Base-by-base conservation (phyloP, 257 asterid genomes). In the Ilex asprella region DNA sequence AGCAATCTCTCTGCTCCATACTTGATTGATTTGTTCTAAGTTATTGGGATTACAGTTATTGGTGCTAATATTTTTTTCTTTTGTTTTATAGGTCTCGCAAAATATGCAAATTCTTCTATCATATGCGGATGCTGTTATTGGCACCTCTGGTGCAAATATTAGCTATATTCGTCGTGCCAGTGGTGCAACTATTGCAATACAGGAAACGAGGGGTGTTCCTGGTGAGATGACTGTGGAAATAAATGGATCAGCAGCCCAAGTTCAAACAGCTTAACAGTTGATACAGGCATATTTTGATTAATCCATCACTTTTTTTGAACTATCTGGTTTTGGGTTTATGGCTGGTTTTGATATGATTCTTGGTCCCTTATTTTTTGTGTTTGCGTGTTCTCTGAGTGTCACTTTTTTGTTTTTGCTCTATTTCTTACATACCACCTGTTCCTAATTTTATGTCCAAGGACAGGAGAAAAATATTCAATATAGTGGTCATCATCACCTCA, bases 171-270 rank as follows among this genome's bases (percentile, higher is more conserved):
- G 96, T 30, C 96, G 96, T 76, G 78, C 87, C 49, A 88, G 96
- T 79, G 96, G 98, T 72, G 94, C 98, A 70, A 76, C 90, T 64
- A 81, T 91, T 51, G 95, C 94, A 15, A 68, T 88, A 59, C 96
- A 88, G 71, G 96, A 86, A 77, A 76, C 94, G 15, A 82, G 78
- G 74, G 98, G 90, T 66, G 83, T 76, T 66, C 96, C 95, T 68
- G 91, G 80, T 39, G 92, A 88, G 89, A 91, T 91, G 98, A 91
- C 95, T 49, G 90, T 91, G 68, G 98, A 91, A 78, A 84, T 91
- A 35, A 82, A 84, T 72, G 98, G 98, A 55, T 79, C 95, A 7
- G 87, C 96, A 1, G 75, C 95, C 6, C 96, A 91, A 77, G 96
- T 88, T 70, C 98, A 81, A 73, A 73, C 90, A 49, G 98, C 98